Evolutionary conservation across 805 yeast species (phyloP).

Genomic region (Clavispora fructus): DNA sequence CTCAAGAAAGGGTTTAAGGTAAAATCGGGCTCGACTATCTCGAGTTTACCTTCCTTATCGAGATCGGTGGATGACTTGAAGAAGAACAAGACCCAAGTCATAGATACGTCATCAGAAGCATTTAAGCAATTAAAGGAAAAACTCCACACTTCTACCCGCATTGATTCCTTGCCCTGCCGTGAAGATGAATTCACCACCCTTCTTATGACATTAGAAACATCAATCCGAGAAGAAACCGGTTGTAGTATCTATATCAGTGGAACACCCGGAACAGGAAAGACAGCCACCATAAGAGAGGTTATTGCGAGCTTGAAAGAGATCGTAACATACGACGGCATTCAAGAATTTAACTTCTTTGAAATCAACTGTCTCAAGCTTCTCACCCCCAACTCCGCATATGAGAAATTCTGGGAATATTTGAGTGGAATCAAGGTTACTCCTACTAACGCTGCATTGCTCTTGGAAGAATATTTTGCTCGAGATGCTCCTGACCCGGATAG

Average conservation of each 20-base stretch:
- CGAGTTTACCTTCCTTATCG: slow-evolving; percentile 18
- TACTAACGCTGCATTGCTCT: slow-evolving; percentile 55
- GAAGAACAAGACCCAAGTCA: neutral
- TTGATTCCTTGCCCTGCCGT: slow-evolving; percentile 70
- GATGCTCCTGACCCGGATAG: slow-evolving; percentile 19
- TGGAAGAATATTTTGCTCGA: slow-evolving; percentile 65
- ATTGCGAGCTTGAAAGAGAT: neutral
- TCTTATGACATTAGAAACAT: slow-evolving; percentile 62
- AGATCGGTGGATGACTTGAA: slow-evolving; percentile 3
- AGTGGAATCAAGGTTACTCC: slow-evolving; percentile 54
- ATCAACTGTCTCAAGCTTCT: slow-evolving; percentile 86
- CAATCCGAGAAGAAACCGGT: slow-evolving; percentile 68
- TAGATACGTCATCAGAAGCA: slow-evolving; percentile 26
- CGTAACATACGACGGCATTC: slow-evolving; percentile 26
- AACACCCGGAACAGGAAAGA: slow-evolving; percentile 97
- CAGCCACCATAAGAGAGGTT: slow-evolving; percentile 88
- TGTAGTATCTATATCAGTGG: slow-evolving; percentile 90
- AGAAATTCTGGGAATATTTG: slow-evolving; percentile 72
- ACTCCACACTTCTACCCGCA: slow-evolving; percentile 41
- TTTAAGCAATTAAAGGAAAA: slow-evolving; percentile 36
- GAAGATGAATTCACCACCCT: slow-evolving; percentile 75
- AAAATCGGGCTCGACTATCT: slow-evolving; percentile 15
- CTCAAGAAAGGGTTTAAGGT: slow-evolving; percentile 21
- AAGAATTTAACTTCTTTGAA: slow-evolving; percentile 77
- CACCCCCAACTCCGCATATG: slow-evolving; percentile 78